Evolutionary conservation across 176 grass and related monocot species (phyloP).

Genomic region (Phoenix roebelenii): DNA sequence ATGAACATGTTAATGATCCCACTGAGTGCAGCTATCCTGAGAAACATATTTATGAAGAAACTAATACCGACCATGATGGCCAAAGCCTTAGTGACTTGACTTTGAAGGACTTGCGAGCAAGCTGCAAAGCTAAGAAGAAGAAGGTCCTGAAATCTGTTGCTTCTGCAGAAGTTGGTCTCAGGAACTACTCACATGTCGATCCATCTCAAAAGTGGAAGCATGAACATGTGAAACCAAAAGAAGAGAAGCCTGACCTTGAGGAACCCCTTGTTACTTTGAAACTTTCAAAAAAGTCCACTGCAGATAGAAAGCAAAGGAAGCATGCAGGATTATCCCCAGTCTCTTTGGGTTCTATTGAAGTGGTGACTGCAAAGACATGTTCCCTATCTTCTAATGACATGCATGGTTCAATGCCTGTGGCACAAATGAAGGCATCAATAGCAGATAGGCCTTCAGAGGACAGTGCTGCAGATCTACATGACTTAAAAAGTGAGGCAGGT

Average conservation of each 20-base stretch:
- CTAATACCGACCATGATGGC: background rate
- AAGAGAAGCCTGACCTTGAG: conserved; percentile 20
- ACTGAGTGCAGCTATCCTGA: background rate
- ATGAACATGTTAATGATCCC: conserved; percentile 6
- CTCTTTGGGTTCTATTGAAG: background rate
- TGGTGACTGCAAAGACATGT: conserved; percentile 2
- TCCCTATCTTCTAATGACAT: background rate
- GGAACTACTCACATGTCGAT: background rate
- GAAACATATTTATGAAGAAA: background rate
- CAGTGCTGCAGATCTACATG: conserved; percentile 8
- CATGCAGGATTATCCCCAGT: background rate
- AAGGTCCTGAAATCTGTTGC: conserved; percentile 15
- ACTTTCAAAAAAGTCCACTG: background rate
- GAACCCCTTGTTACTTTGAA: conserved; percentile 23
- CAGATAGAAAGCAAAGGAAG: conserved; percentile 12
- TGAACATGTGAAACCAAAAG: background rate
- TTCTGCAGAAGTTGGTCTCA: conserved; percentile 12
- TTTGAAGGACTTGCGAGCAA: conserved; percentile 20
- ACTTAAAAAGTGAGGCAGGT: conserved; percentile 24
- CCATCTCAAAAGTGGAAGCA: conserved; percentile 11
- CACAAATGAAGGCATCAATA: conserved; percentile 1
- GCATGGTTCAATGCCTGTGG: conserved; percentile 10
- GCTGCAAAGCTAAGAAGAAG: conserved; percentile 14
- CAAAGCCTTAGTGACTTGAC: background rate
- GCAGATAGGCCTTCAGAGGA: background rate